Evolutionary conservation across 2,329 filamentous ascomycete genomes (phyloP).

Genomic region (Sphaerostilbella broomeana): DNA sequence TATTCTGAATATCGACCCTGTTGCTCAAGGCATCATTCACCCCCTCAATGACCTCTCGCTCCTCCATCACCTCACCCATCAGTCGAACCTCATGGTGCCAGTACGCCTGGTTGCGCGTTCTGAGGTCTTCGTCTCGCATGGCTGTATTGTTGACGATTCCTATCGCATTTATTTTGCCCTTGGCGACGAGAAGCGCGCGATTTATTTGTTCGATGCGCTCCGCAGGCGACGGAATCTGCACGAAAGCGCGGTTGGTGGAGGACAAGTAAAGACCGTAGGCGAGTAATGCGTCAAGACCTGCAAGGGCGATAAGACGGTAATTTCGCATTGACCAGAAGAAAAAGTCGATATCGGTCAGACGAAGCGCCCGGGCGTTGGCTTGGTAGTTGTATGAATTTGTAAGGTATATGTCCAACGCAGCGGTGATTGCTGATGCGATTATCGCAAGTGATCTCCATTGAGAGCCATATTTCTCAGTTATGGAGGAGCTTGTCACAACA

Average conservation of each 20-base stretch:
- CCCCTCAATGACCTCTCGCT: constrained; percentile 65
- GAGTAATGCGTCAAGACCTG: constrained; percentile 55
- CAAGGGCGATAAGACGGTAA: constrained; percentile 58
- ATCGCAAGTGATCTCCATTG: constrained; percentile 68
- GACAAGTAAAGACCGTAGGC: constrained; percentile 66
- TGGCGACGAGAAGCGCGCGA: constrained; percentile 49
- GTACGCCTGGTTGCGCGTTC: constrained; percentile 61
- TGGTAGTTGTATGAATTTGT: constrained; percentile 60
- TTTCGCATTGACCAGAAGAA: constrained; percentile 65
- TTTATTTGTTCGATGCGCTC: constrained; percentile 59
- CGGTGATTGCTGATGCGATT: constrained; percentile 52
- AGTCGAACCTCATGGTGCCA: constrained; percentile 72
- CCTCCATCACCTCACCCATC: constrained; percentile 71
- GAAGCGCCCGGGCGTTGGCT: constrained; percentile 55
- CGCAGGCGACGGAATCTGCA: constrained; percentile 51
- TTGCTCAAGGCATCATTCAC: constrained; percentile 61
- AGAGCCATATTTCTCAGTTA: constrained; percentile 57
- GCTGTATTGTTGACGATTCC: constrained; percentile 76
- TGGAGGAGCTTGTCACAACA: constrained; percentile 60
- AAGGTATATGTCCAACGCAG: constrained; percentile 59
- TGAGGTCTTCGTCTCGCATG: constrained; percentile 64
- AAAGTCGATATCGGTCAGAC: constrained; percentile 57
- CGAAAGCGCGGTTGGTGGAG: constrained; percentile 73
- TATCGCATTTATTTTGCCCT: constrained; percentile 63
- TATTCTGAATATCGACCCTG: constrained; percentile 54